A percentile compares a stretch with the other conserved stretches of the same genome.
Evolutionary conservation across 352 stramenopile genomes (phyloP).

Genomic region (Hyphochytrium catenoides): DNA sequence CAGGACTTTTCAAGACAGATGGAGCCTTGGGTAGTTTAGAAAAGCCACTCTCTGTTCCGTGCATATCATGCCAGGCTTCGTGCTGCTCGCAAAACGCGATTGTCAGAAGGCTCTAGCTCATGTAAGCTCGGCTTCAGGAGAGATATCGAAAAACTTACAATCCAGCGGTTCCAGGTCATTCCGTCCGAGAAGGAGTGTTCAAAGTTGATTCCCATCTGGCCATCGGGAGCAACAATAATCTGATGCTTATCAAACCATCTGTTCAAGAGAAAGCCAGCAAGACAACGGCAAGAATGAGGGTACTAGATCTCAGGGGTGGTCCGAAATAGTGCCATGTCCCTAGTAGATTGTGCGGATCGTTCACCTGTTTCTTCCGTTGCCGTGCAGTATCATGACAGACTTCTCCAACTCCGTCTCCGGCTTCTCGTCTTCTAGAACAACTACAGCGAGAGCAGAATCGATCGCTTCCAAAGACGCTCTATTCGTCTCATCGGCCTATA

Average conservation of each 20-base stretch:
- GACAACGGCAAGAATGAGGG: too few species aligned
- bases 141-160: too few species aligned
- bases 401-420: constrained; percentile 26
- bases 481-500: constrained; percentile 35
- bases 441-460: constrained; percentile 64
- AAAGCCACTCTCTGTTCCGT: constrained; percentile 38
- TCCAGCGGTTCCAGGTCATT: constrained; percentile 71
- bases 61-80: constrained; percentile 71
- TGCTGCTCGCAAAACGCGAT: too few species aligned
- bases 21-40: constrained; percentile 16
- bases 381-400: constrained; percentile 52
- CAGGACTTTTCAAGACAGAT: too few species aligned
- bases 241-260: constrained; percentile 83
- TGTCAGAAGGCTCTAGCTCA: too few species aligned
- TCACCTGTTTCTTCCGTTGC: constrained; percentile 31
- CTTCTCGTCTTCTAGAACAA: constrained; percentile 54
- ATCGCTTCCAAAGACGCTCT: constrained; percentile 37
- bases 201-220: constrained; percentile 72
- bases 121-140: too few species aligned
- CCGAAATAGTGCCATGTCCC: background rate
- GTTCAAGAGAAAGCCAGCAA: constrained; percentile 14
- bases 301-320: background rate
- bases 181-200: constrained; percentile 80
- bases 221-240: constrained; percentile 52
- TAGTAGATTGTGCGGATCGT: background rate